A percentile compares a stretch with the other conserved stretches of the same genome.
Conservation (phyloP, 1,139 yeast genomes). For the Kodamaea plutei region DNA sequence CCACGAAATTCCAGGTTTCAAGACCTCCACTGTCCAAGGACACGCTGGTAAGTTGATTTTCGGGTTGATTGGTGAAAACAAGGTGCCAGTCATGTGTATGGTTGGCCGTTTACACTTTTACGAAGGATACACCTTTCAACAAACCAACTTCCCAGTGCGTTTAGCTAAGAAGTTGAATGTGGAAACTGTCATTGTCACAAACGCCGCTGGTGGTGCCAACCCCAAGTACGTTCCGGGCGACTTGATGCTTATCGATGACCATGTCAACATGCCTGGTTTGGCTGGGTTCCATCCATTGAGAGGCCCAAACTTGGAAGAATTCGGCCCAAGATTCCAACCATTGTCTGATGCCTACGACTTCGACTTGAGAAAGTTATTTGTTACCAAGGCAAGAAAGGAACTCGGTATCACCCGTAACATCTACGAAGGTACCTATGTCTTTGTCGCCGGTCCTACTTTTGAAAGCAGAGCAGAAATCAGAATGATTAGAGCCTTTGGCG, state of each 20-base stretch:
- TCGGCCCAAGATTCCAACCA: slow-evolving; percentile 87
- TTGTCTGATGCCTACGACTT: slow-evolving; percentile 87
- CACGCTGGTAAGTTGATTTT: slow-evolving; percentile 82
- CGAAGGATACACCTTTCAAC: slow-evolving; percentile 80
- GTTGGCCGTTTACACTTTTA: slow-evolving; percentile 89
- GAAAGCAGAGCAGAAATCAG: slow-evolving; percentile 93
- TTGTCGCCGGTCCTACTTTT: slow-evolving; percentile 90
- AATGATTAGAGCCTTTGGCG: slow-evolving; percentile 67
- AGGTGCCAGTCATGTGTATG: slow-evolving; percentile 86
- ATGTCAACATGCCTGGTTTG: slow-evolving; percentile 85
- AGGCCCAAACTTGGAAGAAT: slow-evolving; percentile 76
- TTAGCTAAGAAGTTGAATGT: slow-evolving; percentile 65
- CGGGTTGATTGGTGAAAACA: slow-evolving; percentile 66
- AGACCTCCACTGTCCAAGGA: slow-evolving; percentile 79
- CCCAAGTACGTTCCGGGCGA: slow-evolving; percentile 72
- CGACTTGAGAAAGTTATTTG: slow-evolving; percentile 57
- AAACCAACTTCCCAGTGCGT: slow-evolving; percentile 83
- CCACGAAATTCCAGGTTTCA: slow-evolving; percentile 73
- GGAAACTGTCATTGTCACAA: slow-evolving; percentile 67
- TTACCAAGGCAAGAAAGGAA: slow-evolving; percentile 46
- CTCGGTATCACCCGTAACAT: slow-evolving; percentile 56
- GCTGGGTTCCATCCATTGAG: slow-evolving; percentile 84
- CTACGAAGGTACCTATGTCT: slow-evolving; percentile 84
- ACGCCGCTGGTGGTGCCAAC: slow-evolving; percentile 92
- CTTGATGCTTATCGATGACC: slow-evolving; percentile 85